Percentiles rank a stretch among this genome's conserved stretches.
Evolutionary conservation across 139 green algal species (phyloP).

Genomic region (Bryopsis sp.): DNA sequence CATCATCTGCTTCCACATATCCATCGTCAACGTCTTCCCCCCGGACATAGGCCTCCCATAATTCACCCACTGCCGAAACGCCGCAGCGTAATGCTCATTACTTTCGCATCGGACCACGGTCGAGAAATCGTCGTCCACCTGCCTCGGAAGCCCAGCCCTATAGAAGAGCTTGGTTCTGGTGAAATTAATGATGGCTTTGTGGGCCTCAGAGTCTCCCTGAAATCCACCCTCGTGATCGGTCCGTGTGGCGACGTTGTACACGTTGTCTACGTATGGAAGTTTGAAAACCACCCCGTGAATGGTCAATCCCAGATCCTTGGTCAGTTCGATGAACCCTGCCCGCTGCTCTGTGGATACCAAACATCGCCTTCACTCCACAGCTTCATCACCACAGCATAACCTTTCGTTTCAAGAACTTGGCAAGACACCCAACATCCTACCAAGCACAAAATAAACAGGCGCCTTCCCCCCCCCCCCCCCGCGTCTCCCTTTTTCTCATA

Average conservation of each 20-base stretch:
- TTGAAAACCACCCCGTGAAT: slow-evolving; percentile 7
- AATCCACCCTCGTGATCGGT: slow-evolving; percentile 6
- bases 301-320: neutral
- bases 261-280: neutral
- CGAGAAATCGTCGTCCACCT: neutral
- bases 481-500: too few relatives aligned
- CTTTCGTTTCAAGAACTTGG: too few relatives aligned
- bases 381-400: too few relatives aligned
- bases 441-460: too few relatives aligned
- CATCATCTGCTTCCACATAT: too few relatives aligned
- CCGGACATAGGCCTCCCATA: neutral
- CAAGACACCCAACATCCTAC: too few relatives aligned
- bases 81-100: neutral
- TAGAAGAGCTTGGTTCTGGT: neutral
- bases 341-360: neutral
- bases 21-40: neutral
- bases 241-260: slow-evolving; percentile 4
- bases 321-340: neutral
- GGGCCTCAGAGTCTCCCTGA: neutral
- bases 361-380: too few relatives aligned
- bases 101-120: neutral
- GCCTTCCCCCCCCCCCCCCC: too few relatives aligned
- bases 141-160: neutral
- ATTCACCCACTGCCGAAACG: slow-evolving; percentile 13
- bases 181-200: slow-evolving; percentile 1